These are phyloP conservation scores for Naegleria lovaniensis DNA, from an alignment of 208 protist genomes.

Conservation along the genomic window DNA sequence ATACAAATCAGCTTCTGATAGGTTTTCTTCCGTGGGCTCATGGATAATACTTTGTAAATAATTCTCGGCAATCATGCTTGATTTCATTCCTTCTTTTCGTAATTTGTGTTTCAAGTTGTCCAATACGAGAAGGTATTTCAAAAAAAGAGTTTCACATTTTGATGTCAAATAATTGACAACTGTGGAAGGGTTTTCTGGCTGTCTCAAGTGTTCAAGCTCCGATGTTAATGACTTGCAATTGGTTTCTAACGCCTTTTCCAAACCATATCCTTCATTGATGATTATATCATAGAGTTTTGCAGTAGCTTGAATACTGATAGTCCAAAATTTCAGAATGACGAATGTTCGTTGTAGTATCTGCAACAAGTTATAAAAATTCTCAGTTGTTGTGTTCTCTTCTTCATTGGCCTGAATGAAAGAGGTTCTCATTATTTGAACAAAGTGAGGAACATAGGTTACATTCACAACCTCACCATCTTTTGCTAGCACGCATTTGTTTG, in stretches of 20 bases:
- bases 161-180: not conserved
- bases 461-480: conserved; percentile 18
- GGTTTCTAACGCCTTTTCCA: not conserved
- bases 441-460: conserved; percentile 5
- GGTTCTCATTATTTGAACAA: not conserved
- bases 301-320: not conserved
- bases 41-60: not conserved
- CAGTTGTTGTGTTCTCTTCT: not conserved
- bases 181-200: not conserved
- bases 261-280: not conserved
- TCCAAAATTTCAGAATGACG: not conserved
- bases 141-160: not conserved
- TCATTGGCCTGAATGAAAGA: not conserved
- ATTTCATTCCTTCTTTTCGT: not conserved
- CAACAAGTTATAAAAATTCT: not conserved
- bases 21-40: not conserved
- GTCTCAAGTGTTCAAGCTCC: not conserved
- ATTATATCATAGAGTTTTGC: too few species aligned
- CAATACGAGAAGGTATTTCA: not conserved
- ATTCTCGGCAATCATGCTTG: not conserved
- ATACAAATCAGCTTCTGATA: not conserved
- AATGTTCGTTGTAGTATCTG: not conserved
- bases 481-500: not conserved
- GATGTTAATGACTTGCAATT: not conserved
- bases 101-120: not conserved